Conservation (phyloP, 2,329 filamentous ascomycete species). For the Penicillium sp. region DNA sequence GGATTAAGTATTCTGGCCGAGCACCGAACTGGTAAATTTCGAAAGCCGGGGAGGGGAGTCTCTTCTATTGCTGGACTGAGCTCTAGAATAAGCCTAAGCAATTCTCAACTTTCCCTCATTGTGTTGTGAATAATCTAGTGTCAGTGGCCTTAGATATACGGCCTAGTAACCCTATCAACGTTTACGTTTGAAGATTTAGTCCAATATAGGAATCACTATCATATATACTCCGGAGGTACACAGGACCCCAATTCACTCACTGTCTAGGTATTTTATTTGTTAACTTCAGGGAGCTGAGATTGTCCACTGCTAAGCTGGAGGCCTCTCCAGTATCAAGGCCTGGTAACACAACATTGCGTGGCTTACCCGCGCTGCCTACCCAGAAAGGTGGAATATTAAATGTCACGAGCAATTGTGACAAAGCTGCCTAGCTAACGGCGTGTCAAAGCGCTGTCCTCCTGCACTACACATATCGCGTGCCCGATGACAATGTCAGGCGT, state of each 20-base stretch:
- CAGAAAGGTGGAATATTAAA: slow-evolving; percentile 17
- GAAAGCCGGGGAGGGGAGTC: too few relatives aligned
- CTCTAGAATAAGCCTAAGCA: too few relatives aligned
- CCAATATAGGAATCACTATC: slow-evolving; percentile 23
- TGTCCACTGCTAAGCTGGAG: slow-evolving; percentile 31
- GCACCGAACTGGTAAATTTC: too few relatives aligned
- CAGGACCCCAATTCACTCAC: slow-evolving; percentile 29
- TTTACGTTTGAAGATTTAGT: too few relatives aligned
- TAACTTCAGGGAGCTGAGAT: slow-evolving; percentile 22
- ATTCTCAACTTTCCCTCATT: too few relatives aligned
- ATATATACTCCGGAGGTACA: slow-evolving; percentile 24
- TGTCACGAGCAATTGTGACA: slow-evolving; percentile 26
- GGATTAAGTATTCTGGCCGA: too few relatives aligned
- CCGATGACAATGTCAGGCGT: background rate
- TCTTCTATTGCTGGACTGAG: too few relatives aligned
- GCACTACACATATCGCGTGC: slow-evolving; percentile 11
- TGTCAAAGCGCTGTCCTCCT: slow-evolving; percentile 25
- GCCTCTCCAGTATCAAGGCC: slow-evolving; percentile 27
- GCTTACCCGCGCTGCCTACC: slow-evolving; percentile 28
- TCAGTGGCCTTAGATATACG: too few relatives aligned
- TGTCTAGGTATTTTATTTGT: slow-evolving; percentile 17
- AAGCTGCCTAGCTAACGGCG: slow-evolving; percentile 3
- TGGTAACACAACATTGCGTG: slow-evolving; percentile 26
- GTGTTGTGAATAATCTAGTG: too few relatives aligned
- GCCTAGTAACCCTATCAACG: too few relatives aligned